Percentiles rank a stretch among this genome's conserved stretches.
phyloP scores from a whole-genome alignment of 257 asterid genomes.

The Linderniella brevidens region DNA sequence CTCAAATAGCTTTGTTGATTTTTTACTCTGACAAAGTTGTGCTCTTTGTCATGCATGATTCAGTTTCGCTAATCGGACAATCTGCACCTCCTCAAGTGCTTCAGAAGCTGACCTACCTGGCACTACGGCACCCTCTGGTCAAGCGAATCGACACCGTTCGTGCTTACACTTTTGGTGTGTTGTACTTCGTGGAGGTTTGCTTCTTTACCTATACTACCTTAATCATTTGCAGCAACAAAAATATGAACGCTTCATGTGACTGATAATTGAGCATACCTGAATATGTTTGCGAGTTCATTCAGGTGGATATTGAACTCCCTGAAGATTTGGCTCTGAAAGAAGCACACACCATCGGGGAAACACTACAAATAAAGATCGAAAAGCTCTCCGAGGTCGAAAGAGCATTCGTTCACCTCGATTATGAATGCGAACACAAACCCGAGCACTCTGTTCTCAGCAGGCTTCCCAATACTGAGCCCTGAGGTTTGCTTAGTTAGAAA shows the following conservation, averaged over 20 bases:
- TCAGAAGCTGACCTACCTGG: slow-evolving; percentile 74
- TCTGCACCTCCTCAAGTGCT: slow-evolving; percentile 72
- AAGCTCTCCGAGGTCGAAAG: slow-evolving; percentile 83
- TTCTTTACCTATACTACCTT: background rate
- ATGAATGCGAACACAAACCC: slow-evolving; percentile 77
- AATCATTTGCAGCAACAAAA: background rate
- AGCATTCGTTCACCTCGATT: slow-evolving; percentile 80
- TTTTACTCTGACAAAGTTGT: slow-evolving; percentile 5
- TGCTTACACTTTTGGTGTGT: slow-evolving; percentile 84
- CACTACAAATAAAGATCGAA: slow-evolving; percentile 65
- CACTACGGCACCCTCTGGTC: slow-evolving; percentile 59
- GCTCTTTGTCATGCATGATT: slow-evolving; percentile 8
- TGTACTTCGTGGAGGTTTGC: slow-evolving; percentile 89
- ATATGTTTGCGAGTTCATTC: background rate
- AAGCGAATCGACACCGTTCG: slow-evolving; percentile 84
- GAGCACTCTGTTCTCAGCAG: slow-evolving; percentile 68
- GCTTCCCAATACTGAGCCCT: slow-evolving; percentile 66
- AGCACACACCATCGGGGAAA: slow-evolving; percentile 74
- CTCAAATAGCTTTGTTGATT: too few species aligned
- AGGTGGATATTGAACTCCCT: slow-evolving; percentile 88
- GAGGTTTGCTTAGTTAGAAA: slow-evolving; percentile 8
- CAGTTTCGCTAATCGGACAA: slow-evolving; percentile 74
- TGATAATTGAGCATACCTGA: background rate
- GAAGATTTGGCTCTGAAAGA: slow-evolving; percentile 75
- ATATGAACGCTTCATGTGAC: background rate